Evolutionary conservation across 495 filamentous ascomycete genomes (phyloP).

Genomic region (Tricharina praecox): DNA sequence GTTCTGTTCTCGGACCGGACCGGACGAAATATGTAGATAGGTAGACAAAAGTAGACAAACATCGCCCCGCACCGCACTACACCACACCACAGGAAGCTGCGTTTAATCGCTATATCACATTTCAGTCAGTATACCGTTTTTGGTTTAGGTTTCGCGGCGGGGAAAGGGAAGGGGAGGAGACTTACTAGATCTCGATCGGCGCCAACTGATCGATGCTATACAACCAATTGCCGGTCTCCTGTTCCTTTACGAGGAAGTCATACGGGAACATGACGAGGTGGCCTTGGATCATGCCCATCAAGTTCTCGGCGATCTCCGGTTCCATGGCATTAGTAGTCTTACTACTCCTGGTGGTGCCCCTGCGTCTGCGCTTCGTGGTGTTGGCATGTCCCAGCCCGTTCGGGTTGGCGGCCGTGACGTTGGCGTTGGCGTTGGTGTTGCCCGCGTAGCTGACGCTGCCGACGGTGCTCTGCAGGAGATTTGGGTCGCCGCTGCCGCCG

Average conservation of each 20-base stretch:
- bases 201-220: conserved; percentile 92
- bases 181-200: conserved; percentile 95
- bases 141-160: no score
- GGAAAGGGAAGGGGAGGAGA: conserved; percentile 23
- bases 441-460: background rate
- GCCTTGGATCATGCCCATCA: conserved; percentile 71
- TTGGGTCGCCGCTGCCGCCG: background rate
- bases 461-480: background rate
- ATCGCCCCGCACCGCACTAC: no score
- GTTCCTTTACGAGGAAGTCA: conserved; percentile 83
- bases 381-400: conserved; percentile 5
- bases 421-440: background rate
- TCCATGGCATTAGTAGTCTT: conserved; percentile 58
- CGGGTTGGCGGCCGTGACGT: background rate
- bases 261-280: conserved; percentile 83
- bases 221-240: conserved; percentile 86
- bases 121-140: no score
- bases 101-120: no score
- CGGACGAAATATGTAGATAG: no score
- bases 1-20: no score
- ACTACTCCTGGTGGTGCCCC: conserved; percentile 60
- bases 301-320: conserved; percentile 55
- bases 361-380: conserved; percentile 41
- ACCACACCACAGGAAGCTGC: no score
- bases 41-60: no score